These are phyloP conservation scores for Starmera pachycereana DNA, from an alignment of 805 yeast species.

Conservation along the genomic window DNA sequence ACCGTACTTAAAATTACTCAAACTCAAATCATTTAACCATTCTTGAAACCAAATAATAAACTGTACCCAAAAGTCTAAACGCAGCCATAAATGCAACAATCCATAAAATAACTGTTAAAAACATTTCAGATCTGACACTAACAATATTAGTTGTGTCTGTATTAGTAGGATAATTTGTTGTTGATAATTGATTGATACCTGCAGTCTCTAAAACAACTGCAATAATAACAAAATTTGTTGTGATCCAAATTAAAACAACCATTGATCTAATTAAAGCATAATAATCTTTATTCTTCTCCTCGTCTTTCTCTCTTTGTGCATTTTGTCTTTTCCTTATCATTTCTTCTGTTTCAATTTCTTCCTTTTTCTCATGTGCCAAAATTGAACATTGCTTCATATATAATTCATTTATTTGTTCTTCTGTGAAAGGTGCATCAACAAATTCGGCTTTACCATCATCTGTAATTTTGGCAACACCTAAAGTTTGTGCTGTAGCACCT, in stretches of 20 bases:
- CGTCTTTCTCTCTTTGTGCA: slow-evolving; percentile 24
- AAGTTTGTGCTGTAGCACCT: slow-evolving; percentile 63
- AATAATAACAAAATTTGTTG: slow-evolving; percentile 72
- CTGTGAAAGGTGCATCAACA: slow-evolving; percentile 65
- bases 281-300: slow-evolving; percentile 62
- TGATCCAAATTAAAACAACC: slow-evolving; percentile 84
- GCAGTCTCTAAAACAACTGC: slow-evolving; percentile 81
- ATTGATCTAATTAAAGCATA: slow-evolving; percentile 85
- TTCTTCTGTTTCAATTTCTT: slow-evolving; percentile 20
- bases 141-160: slow-evolving; percentile 17
- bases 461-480: slow-evolving; percentile 75
- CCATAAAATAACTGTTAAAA: slow-evolving; percentile 84
- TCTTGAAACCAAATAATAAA: slow-evolving; percentile 39
- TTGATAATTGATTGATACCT: slow-evolving; percentile 44
- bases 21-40: slow-evolving; percentile 15
- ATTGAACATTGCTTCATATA: slow-evolving; percentile 57
- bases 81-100: slow-evolving; percentile 85
- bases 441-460: slow-evolving; percentile 52
- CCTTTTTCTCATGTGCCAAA: slow-evolving; percentile 29
- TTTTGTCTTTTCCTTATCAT: slow-evolving; percentile 21
- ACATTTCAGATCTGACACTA: slow-evolving; percentile 44
- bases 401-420: slow-evolving; percentile 63
- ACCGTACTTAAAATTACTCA: not conserved
- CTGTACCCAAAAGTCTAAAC: slow-evolving; percentile 71
- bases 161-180: slow-evolving; percentile 6